These are phyloP conservation scores for Dioszegia crocea DNA, from an alignment of 768 basidiomycete species.

Conservation along the genomic window DNA sequence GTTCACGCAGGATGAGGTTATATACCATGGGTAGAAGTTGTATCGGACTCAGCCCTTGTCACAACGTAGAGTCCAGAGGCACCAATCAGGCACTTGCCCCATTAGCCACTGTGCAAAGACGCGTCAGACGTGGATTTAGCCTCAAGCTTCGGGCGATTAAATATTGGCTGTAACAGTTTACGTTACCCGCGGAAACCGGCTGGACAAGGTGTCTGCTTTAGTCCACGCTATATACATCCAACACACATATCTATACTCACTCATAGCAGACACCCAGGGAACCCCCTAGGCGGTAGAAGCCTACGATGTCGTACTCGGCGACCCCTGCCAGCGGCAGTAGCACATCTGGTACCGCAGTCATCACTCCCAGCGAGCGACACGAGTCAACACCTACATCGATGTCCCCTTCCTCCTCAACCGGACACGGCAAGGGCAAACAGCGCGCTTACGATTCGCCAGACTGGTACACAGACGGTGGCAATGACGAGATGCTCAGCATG, in stretches of 20 bases:
- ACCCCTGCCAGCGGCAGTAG: neutral
- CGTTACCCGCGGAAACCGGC: too few relatives aligned
- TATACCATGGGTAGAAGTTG: conserved; percentile 8
- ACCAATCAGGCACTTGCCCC: too few relatives aligned
- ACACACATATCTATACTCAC: neutral
- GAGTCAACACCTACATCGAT: neutral
- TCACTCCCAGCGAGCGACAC: neutral
- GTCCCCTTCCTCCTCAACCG: neutral
- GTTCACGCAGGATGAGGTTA: conserved; percentile 10
- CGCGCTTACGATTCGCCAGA: neutral
- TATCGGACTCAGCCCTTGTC: too few relatives aligned
- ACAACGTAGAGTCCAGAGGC: too few relatives aligned
- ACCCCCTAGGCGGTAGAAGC: too few relatives aligned
- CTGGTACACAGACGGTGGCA: neutral
- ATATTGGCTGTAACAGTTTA: too few relatives aligned
- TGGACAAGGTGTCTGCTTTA: too few relatives aligned
- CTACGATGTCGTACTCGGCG: neutral
- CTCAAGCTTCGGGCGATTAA: too few relatives aligned
- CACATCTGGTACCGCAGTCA: neutral
- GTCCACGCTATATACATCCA: neutral
- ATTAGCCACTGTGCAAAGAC: too few relatives aligned
- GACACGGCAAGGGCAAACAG: neutral
- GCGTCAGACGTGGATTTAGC: too few relatives aligned
- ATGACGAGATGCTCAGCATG: neutral
- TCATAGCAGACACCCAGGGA: neutral